These are phyloP conservation scores for Brasilioporus rufonigricans DNA, from an alignment of 768 basidiomycete species.

Conservation along the genomic window DNA sequence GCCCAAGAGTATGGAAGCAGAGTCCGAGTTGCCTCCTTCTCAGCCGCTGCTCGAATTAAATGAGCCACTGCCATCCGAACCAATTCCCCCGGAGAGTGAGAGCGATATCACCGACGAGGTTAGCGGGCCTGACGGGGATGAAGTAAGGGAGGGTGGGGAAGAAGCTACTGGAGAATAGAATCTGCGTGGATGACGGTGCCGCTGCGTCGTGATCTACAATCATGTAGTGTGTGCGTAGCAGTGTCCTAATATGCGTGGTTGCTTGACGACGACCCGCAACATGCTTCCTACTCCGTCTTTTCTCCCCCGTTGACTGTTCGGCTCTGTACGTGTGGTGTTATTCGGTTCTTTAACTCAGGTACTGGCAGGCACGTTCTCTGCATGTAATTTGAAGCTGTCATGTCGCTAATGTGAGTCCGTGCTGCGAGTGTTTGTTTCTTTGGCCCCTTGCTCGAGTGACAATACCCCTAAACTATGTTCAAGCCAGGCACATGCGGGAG, in stretches of 20 bases:
- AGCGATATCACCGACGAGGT: slow-evolving; percentile 36
- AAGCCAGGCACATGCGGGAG: not conserved
- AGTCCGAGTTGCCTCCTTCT: slow-evolving; percentile 1
- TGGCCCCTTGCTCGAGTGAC: not conserved
- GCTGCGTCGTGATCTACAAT: slow-evolving; percentile 15
- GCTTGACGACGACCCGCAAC: slow-evolving; percentile 12
- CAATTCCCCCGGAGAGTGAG: slow-evolving; percentile 32
- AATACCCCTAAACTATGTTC: not conserved
- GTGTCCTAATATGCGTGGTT: slow-evolving; percentile 2
- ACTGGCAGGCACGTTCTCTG: not conserved
- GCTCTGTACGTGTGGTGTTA: not conserved
- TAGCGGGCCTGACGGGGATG: slow-evolving; percentile 19
- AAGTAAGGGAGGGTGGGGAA: slow-evolving; percentile 14
- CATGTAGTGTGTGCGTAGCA: not conserved
- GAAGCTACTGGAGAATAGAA: slow-evolving; percentile 9
- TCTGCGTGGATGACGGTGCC: slow-evolving; percentile 16
- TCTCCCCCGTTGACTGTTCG: slow-evolving; percentile 6
- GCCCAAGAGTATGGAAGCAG: slow-evolving; percentile 2
- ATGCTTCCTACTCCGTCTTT: slow-evolving; percentile 17
- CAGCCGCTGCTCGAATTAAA: slow-evolving; percentile 25
- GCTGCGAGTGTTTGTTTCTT: not conserved
- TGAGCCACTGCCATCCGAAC: slow-evolving; percentile 32
- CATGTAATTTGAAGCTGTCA: not conserved
- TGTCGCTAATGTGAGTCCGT: not conserved
- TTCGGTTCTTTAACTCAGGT: not conserved